These are phyloP conservation scores for Sphagnum contortum DNA, from an alignment of 225 moss, liverwort and hornwort genomes.

Conservation along the genomic window DNA sequence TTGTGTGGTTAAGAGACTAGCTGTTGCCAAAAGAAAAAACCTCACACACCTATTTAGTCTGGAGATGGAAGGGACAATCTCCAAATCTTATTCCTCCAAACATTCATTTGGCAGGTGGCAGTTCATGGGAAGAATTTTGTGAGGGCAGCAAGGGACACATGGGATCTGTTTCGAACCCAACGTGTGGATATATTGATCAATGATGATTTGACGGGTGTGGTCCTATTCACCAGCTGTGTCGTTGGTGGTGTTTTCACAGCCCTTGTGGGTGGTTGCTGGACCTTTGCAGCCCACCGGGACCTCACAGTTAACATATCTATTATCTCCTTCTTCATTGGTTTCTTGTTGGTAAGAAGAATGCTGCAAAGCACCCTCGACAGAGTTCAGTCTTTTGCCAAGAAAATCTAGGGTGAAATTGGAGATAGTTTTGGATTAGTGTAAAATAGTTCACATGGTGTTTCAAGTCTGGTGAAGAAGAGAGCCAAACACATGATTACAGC, in stretches of 20 bases:
- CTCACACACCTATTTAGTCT: too few species aligned
- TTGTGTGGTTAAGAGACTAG: too few species aligned
- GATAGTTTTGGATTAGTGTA: background rate
- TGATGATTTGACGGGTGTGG: slow-evolving; percentile 64
- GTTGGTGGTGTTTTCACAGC: slow-evolving; percentile 85
- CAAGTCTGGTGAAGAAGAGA: too few species aligned
- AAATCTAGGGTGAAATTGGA: background rate
- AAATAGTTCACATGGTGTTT: too few species aligned
- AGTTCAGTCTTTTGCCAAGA: too few species aligned
- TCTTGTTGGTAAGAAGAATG: slow-evolving; percentile 49
- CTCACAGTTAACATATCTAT: slow-evolving; percentile 52
- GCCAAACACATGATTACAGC: too few species aligned
- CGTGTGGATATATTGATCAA: slow-evolving; percentile 61
- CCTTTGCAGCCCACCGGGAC: slow-evolving; percentile 38
- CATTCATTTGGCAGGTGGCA: slow-evolving; percentile 45
- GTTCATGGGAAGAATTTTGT: slow-evolving; percentile 66
- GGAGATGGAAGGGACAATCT: too few species aligned
- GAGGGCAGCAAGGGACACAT: slow-evolving; percentile 73
- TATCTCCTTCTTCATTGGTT: slow-evolving; percentile 66
- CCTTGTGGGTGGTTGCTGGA: slow-evolving; percentile 82
- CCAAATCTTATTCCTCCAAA: too few species aligned
- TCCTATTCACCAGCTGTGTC: slow-evolving; percentile 67
- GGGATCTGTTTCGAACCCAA: slow-evolving; percentile 53
- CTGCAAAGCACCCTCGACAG: too few species aligned
- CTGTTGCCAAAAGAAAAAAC: too few species aligned